Conservation (phyloP, 768 basidiomycete genomes). For the Hygrophoropsis aurantiaca region DNA sequence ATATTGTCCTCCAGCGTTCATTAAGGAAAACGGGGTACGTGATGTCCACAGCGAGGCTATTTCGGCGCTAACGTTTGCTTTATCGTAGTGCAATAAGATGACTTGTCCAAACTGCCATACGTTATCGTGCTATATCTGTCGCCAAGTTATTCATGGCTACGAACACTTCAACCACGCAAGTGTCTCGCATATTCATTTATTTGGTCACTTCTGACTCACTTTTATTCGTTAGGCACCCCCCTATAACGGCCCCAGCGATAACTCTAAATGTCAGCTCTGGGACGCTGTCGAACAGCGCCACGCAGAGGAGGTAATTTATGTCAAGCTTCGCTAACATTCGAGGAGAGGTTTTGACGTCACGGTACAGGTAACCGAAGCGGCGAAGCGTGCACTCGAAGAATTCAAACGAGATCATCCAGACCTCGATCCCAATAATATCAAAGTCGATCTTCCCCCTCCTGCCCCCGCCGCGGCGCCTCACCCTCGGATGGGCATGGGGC, state of each 20-base stretch:
- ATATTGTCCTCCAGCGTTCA: conserved; percentile 67
- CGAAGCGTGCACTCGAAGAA: conserved; percentile 63
- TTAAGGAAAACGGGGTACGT: conserved; percentile 77
- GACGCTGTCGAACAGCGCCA: conserved; percentile 66
- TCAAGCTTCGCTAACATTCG: background rate
- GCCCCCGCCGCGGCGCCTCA: conserved; percentile 22
- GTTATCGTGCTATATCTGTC: conserved; percentile 83
- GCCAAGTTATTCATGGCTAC: conserved; percentile 69
- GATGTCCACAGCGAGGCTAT: background rate
- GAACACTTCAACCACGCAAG: conserved; percentile 68
- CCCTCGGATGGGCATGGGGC: background rate
- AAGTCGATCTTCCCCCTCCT: conserved; percentile 60
- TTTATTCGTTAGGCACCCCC: conserved; percentile 21
- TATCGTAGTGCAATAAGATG: conserved; percentile 87
- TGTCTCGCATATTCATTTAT: conserved; percentile 4
- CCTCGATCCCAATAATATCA: conserved; percentile 54
- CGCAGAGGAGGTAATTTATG: conserved; percentile 54
- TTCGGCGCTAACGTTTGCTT: background rate
- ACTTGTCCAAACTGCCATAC: conserved; percentile 70
- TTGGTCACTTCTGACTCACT: background rate
- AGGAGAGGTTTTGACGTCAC: conserved; percentile 1
- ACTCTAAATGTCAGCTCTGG: conserved; percentile 65
- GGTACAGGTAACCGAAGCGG: conserved; percentile 64
- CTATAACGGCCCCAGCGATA: conserved; percentile 19
- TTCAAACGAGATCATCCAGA: conserved; percentile 63